phyloP scores from a whole-genome alignment of 2,329 filamentous ascomycete genomes.

The Fusarium temperatum region DNA sequence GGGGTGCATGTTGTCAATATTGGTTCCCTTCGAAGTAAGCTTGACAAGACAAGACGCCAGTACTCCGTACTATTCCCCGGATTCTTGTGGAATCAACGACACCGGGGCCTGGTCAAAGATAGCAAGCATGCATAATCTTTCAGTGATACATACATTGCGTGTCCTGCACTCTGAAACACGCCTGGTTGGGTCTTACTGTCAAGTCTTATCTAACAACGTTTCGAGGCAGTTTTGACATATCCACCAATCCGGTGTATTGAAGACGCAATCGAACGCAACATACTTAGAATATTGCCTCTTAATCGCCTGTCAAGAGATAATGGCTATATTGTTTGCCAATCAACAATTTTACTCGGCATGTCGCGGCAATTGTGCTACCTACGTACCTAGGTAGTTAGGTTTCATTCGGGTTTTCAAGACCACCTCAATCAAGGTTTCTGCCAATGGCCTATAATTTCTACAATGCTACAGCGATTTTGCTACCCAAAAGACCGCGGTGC shows the following conservation, averaged over 20 bases:
- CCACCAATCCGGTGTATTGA: conserved; percentile 2
- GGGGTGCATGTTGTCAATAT: conserved; percentile 22
- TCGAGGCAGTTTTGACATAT: conserved; percentile 5
- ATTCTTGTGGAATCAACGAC: conserved; percentile 15
- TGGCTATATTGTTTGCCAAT: conserved; percentile 15
- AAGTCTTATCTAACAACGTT: conserved; percentile 5
- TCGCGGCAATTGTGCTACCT: conserved; percentile 11
- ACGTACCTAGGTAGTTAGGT: neutral
- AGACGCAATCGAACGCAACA: conserved; percentile 29
- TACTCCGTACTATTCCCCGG: conserved; percentile 15
- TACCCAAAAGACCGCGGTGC: neutral
- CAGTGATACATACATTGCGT: neutral
- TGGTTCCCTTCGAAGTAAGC: conserved; percentile 13
- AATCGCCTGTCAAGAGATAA: conserved; percentile 12
- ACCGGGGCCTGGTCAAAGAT: neutral
- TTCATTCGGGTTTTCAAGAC: conserved; percentile 24
- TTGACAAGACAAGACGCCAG: conserved; percentile 8
- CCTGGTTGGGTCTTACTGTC: neutral
- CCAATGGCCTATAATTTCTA: neutral
- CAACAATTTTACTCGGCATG: conserved; percentile 15
- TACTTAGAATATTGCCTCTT: conserved; percentile 12
- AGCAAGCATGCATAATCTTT: neutral
- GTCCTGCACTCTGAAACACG: neutral
- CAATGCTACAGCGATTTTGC: conserved; percentile 4
- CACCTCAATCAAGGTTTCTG: conserved; percentile 22